Evolutionary conservation across 106 monocot genomes (phyloP).

Genomic region (Acorus calamus): DNA sequence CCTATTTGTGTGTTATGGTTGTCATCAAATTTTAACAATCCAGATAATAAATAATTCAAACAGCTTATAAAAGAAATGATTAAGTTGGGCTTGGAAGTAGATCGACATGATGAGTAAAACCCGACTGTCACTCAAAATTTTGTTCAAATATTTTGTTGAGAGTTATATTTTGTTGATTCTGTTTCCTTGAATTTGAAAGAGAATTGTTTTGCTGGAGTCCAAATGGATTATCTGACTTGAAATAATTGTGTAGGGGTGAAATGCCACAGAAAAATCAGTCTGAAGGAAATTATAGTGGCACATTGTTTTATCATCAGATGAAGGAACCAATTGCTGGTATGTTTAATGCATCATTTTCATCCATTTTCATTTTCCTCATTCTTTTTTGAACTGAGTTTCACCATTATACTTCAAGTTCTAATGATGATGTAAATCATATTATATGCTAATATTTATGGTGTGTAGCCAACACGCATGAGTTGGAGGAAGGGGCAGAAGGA

Average conservation of each 20-base stretch:
- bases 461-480: conserved; percentile 26
- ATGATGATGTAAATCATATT: no score
- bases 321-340: conserved; percentile 19
- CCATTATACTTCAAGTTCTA: neutral
- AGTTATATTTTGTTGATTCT: neutral
- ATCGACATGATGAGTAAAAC: no score
- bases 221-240: no score
- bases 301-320: conserved; percentile 27
- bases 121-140: no score
- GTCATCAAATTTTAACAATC: no score
- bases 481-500: conserved; percentile 43
- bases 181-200: neutral
- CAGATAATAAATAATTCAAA: no score
- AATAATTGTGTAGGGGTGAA: conserved; percentile 22
- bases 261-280: conserved; percentile 15
- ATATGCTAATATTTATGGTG: neutral
- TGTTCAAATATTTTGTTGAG: no score
- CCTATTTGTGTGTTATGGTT: no score
- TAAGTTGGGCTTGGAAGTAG: no score
- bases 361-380: neutral
- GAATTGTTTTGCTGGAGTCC: neutral
- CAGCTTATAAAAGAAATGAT: no score
- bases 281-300: conserved; percentile 47
- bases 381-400: neutral
- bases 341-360: conserved; percentile 19